Conservation (phyloP, 345 rosid genomes). For the Eutrema yunnanense region DNA sequence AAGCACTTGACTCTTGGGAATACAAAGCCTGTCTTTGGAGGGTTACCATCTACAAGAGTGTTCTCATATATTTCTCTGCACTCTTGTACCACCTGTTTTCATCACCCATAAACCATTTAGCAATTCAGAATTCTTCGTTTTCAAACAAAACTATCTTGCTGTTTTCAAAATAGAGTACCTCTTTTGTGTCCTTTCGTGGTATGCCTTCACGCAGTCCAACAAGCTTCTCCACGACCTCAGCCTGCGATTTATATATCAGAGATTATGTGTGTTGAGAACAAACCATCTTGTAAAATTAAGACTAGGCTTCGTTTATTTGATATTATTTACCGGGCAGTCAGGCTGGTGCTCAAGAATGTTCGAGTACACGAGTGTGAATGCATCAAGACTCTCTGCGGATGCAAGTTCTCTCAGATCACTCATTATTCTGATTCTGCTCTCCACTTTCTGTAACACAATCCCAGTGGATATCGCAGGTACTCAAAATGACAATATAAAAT, state of each 20-base stretch:
- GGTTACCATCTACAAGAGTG: constrained; percentile 72
- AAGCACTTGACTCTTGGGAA: constrained; percentile 85
- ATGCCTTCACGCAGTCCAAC: constrained; percentile 93
- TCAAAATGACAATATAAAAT: neutral
- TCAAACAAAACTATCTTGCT: neutral
- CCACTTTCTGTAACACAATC: constrained; percentile 68
- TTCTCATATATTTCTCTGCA: constrained; percentile 95
- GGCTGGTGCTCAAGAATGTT: constrained; percentile 98
- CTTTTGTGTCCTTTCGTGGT: constrained; percentile 94
- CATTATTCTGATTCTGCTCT: constrained; percentile 79
- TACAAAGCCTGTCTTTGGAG: constrained; percentile 80
- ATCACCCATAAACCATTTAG: constrained; percentile 7
- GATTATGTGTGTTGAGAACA: neutral
- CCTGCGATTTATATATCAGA: constrained; percentile 38
- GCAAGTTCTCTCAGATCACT: constrained; percentile 97
- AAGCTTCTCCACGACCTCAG: constrained; percentile 97
- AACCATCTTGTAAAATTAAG: neutral
- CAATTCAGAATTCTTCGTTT: neutral
- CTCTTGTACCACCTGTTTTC: constrained; percentile 81
- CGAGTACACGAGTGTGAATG: constrained; percentile 85
- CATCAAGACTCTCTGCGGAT: constrained; percentile 94
- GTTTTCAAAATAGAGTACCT: constrained; percentile 39
- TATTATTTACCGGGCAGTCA: constrained; percentile 76
- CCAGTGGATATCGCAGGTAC: neutral
- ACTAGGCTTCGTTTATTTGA: constrained; percentile 5